Percentiles rank a stretch among this genome's conserved stretches.
phyloP scores from a whole-genome alignment of 306 rosid genomes.

The Casuarina equisetifolia region DNA sequence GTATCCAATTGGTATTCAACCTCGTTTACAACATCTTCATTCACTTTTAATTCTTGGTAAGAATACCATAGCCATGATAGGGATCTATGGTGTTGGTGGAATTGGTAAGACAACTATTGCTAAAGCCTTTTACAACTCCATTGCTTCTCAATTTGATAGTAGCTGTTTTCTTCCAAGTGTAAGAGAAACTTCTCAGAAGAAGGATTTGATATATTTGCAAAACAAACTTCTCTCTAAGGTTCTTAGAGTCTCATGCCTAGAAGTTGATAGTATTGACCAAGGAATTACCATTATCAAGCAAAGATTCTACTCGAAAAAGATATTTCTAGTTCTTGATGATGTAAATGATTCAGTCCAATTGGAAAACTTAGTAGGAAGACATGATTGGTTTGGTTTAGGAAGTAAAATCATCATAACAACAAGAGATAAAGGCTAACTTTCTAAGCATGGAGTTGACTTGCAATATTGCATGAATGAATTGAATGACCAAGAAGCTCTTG shows the following conservation, averaged over 20 bases:
- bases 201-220: constrained; percentile 14
- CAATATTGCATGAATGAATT: constrained; percentile 4
- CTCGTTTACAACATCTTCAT: background rate
- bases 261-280: constrained; percentile 7
- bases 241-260: background rate
- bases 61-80: constrained; percentile 25
- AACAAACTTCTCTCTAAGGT: constrained; percentile 7
- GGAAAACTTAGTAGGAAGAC: constrained; percentile 22
- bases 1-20: no score
- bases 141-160: constrained; percentile 21
- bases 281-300: constrained; percentile 12
- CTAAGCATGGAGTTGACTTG: background rate
- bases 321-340: constrained; percentile 37
- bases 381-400: constrained; percentile 35
- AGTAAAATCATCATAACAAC: constrained; percentile 35
- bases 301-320: constrained; percentile 17
- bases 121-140: constrained; percentile 15
- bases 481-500: no score
- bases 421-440: constrained; percentile 26
- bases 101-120: constrained; percentile 16
- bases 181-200: constrained; percentile 21
- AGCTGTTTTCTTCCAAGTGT: constrained; percentile 23
- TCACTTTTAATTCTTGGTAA: constrained; percentile 3
- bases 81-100: constrained; percentile 38
- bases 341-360: constrained; percentile 17